These are phyloP conservation scores for Colletotrichum brevisporum DNA, from an alignment of 2,329 filamentous ascomycete genomes.

Conservation along the genomic window DNA sequence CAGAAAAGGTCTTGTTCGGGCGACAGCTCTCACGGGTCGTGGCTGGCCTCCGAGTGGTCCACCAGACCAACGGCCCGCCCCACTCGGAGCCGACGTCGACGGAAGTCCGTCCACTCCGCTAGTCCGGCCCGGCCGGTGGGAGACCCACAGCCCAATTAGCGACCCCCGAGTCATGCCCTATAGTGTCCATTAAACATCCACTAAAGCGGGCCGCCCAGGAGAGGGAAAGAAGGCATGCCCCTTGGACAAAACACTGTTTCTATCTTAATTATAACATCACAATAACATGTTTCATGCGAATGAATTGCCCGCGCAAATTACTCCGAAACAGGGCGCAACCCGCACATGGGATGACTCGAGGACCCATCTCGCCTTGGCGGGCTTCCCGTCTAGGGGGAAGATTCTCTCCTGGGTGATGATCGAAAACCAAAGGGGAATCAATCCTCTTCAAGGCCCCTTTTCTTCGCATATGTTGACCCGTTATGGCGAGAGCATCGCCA, in stretches of 20 bases:
- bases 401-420: not conserved
- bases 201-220: slow-evolving; percentile 9
- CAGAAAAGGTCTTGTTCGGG: too few species aligned
- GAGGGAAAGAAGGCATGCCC: not conserved
- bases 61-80: not conserved
- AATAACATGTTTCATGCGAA: slow-evolving; percentile 22
- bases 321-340: slow-evolving; percentile 22
- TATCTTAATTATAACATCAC: not conserved
- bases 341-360: slow-evolving; percentile 24
- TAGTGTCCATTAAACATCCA: not conserved
- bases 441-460: too few species aligned
- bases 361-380: not conserved
- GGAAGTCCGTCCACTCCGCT: slow-evolving; percentile 18
- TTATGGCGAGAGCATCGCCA: not conserved
- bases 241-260: slow-evolving; percentile 4
- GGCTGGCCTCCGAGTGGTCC: too few species aligned
- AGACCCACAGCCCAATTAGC: not conserved
- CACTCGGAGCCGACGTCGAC: not conserved
- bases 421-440: too few species aligned
- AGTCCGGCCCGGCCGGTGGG: slow-evolving; percentile 22
- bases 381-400: not conserved
- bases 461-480: too few species aligned
- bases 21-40: too few species aligned
- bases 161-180: slow-evolving; percentile 21
- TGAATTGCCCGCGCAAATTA: not conserved